These are phyloP conservation scores for Russula dissimulans DNA, from an alignment of 768 basidiomycete genomes.

Conservation along the genomic window DNA sequence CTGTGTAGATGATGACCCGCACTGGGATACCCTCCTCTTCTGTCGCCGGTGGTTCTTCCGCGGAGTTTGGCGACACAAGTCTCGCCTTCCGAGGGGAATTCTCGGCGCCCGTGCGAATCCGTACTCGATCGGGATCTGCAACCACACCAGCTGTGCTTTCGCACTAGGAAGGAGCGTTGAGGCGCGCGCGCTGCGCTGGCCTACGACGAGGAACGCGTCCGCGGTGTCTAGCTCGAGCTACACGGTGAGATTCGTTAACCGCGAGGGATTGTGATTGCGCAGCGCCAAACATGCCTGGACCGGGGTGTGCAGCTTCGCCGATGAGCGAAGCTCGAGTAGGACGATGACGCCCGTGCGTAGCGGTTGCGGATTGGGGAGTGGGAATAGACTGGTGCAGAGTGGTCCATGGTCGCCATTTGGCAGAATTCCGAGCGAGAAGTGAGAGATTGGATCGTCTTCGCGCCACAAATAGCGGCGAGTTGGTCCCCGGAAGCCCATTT, in stretches of 20 bases:
- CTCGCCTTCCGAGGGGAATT: constrained; percentile 41
- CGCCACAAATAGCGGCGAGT: constrained; percentile 46
- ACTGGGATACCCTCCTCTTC: constrained; percentile 57
- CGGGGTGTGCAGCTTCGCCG: constrained; percentile 54
- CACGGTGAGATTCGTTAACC: constrained; percentile 61
- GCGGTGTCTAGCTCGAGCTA: constrained; percentile 59
- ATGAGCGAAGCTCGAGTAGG: constrained; percentile 51
- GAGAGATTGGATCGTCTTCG: constrained; percentile 28
- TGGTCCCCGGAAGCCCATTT: constrained; percentile 65
- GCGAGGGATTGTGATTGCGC: constrained; percentile 54
- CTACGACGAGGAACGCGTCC: constrained; percentile 77
- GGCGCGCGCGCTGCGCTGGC: constrained; percentile 54
- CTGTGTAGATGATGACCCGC: constrained; percentile 50
- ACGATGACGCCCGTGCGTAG: constrained; percentile 59
- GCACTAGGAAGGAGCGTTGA: constrained; percentile 66
- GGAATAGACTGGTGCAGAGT: constrained; percentile 40
- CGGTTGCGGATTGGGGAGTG: constrained; percentile 53
- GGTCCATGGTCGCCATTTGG: constrained; percentile 37
- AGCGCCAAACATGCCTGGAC: constrained; percentile 46
- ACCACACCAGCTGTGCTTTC: constrained; percentile 60
- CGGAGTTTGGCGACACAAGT: neutral
- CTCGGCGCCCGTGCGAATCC: constrained; percentile 54
- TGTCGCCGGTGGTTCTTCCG: constrained; percentile 32
- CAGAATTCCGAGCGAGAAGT: constrained; percentile 34
- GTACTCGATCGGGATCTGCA: constrained; percentile 64